Evolutionary conservation across 164 flowering plant species (phyloP).

Genomic region (Protea cynaroides): DNA sequence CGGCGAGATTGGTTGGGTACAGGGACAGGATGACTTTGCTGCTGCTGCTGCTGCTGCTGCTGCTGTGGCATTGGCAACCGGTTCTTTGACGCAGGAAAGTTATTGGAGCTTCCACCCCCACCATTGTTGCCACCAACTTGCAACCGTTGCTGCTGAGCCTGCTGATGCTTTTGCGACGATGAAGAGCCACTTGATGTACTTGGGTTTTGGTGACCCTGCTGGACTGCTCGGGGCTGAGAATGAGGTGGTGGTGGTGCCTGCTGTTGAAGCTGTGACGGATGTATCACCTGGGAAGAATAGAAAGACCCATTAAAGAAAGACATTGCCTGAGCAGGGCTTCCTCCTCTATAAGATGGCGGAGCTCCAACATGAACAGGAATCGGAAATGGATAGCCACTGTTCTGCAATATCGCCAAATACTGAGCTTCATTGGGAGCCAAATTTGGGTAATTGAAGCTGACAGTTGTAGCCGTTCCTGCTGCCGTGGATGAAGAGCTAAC

Average conservation of each 20-base stretch:
- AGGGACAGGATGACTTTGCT: constrained; percentile 28
- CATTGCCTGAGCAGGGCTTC: constrained; percentile 58
- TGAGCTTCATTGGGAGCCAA: constrained; percentile 75
- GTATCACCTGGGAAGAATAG: constrained; percentile 87
- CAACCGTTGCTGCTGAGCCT: constrained; percentile 47
- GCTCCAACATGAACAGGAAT: constrained; percentile 74
- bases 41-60: constrained; percentile 29
- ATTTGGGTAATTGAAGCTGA: constrained; percentile 75
- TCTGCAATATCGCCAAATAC: constrained; percentile 78
- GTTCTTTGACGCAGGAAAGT: constrained; percentile 42
- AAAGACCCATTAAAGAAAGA: constrained; percentile 77
- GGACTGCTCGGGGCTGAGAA: constrained; percentile 44
- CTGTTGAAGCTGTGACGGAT: constrained; percentile 77
- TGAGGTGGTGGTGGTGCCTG: constrained; percentile 33
- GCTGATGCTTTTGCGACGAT: constrained; percentile 78
- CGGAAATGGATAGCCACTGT: constrained; percentile 70
- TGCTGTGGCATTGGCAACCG: constrained; percentile 32
- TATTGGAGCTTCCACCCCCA: constrained; percentile 38
- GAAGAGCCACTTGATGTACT: constrained; percentile 71
- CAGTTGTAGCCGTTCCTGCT: constrained; percentile 33
- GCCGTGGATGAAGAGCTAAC: constrained; percentile 29
- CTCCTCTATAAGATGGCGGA: constrained; percentile 62
- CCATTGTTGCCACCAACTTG: constrained; percentile 36
- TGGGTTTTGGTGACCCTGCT: constrained; percentile 50
- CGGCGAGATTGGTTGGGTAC: constrained; percentile 39